Percentiles rank a stretch among this genome's conserved stretches.
phyloP scores from a whole-genome alignment of 805 yeast species.

The Myxozyma vanderwaltii region DNA sequence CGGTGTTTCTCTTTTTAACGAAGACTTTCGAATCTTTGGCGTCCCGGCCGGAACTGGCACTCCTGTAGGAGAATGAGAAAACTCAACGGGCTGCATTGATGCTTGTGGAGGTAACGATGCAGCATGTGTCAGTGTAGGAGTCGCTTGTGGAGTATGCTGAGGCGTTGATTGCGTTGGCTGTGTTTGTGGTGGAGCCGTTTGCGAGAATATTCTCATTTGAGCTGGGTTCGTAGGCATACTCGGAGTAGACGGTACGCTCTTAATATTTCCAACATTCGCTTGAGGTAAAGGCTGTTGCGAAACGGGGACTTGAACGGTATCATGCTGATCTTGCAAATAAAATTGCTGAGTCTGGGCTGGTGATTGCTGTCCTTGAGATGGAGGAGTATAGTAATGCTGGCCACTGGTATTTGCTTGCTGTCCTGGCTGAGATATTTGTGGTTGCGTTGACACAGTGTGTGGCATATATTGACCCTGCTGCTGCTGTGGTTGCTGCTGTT shows the following conservation, averaged over 20 bases:
- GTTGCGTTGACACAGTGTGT: background rate
- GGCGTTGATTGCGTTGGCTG: slow-evolving; percentile 3
- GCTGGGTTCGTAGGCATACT: background rate
- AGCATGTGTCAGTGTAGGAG: background rate
- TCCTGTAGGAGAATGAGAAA: slow-evolving; percentile 4
- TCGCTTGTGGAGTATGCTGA: background rate
- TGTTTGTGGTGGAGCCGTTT: background rate
- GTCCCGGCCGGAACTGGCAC: background rate
- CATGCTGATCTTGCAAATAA: background rate
- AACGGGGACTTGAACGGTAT: background rate
- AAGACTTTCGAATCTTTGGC: background rate
- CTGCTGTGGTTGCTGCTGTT: background rate
- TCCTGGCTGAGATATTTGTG: background rate
- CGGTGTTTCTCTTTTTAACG: background rate
- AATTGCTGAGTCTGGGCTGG: background rate
- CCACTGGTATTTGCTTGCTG: background rate
- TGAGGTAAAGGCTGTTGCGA: background rate
- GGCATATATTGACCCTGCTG: background rate
- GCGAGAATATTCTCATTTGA: slow-evolving; percentile 1
- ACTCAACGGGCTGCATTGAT: background rate
- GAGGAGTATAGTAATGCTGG: background rate
- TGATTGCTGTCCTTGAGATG: background rate
- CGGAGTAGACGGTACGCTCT: background rate
- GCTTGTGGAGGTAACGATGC: background rate
- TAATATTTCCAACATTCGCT: background rate